phyloP scores from a whole-genome alignment of 495 filamentous ascomycete genomes.

The Hypoxylon fragiforme region DNA sequence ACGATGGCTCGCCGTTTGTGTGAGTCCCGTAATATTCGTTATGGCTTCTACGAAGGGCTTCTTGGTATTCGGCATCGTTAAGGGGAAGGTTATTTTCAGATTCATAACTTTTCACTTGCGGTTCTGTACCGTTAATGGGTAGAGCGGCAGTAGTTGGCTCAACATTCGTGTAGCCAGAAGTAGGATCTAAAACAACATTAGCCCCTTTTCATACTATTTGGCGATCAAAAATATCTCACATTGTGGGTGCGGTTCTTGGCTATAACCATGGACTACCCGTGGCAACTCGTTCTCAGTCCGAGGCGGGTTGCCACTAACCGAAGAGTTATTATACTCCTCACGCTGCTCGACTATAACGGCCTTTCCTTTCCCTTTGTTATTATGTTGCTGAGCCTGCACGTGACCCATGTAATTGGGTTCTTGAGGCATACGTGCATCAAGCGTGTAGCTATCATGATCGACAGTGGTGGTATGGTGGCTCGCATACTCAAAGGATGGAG shows the following conservation, averaged over 20 bases:
- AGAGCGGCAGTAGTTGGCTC: neutral
- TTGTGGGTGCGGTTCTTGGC: conserved; percentile 15
- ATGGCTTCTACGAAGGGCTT: conserved; percentile 27
- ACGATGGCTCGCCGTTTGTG: conserved; percentile 21
- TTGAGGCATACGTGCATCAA: conserved; percentile 22
- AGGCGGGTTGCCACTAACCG: conserved; percentile 1
- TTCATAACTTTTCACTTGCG: conserved; percentile 15
- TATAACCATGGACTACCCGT: conserved; percentile 7
- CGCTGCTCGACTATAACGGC: conserved; percentile 9
- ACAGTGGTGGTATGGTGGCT: conserved; percentile 14
- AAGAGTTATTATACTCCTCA: conserved; percentile 15
- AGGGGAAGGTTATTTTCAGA: conserved; percentile 8
- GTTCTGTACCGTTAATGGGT: conserved; percentile 3
- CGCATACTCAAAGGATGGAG: conserved; percentile 18
- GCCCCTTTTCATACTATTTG: neutral
- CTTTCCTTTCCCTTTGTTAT: conserved; percentile 33
- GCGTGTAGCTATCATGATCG: conserved; percentile 32
- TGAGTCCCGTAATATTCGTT: conserved; percentile 20
- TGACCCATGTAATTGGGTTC: conserved; percentile 21
- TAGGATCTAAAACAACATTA: conserved; percentile 21
- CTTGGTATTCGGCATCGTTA: conserved; percentile 24
- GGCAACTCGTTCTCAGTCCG: neutral
- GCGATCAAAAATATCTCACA: conserved; percentile 9
- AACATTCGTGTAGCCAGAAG: conserved; percentile 8
- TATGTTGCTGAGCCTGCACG: conserved; percentile 19